Evolutionary conservation across 345 rosid species (phyloP).

Genomic region (Heritiera littoralis): DNA sequence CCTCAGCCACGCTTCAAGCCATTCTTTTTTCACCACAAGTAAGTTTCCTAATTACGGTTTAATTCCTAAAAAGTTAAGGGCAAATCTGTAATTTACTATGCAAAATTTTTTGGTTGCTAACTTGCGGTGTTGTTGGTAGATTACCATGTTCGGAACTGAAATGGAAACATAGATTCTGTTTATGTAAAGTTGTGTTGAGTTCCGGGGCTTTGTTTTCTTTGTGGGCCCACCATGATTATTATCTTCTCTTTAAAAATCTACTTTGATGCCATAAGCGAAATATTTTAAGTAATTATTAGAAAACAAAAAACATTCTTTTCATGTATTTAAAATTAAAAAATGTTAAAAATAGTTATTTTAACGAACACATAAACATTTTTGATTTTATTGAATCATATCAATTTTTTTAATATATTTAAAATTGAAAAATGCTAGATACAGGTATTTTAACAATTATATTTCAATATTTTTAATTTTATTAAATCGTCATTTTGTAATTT

Average conservation of each 20-base stretch:
- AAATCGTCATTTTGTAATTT: no score
- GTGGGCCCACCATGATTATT: neutral
- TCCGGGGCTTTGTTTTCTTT: neutral
- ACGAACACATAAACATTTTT: no score
- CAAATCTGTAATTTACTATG: neutral
- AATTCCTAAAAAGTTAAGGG: neutral
- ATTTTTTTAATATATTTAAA: no score
- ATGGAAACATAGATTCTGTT: neutral
- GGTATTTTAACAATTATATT: no score
- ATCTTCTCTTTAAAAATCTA: neutral
- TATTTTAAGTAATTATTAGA: no score
- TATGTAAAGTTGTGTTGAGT: neutral
- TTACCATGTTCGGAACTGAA: conserved; percentile 12
- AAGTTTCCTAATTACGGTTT: neutral
- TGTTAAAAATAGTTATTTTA: no score
- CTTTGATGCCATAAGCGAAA: neutral
- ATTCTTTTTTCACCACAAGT: neutral
- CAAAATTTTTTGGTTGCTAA: neutral
- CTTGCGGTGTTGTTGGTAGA: neutral
- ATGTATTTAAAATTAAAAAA: neutral
- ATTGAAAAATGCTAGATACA: no score
- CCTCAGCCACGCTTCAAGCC: neutral
- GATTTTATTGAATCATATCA: no score
- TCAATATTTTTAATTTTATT: no score
- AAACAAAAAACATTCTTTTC: neutral